Percentiles rank a stretch among this genome's conserved stretches.
These are phyloP conservation scores for Pythium phragmitis DNA, from an alignment of 352 stramenopile species.

Conservation along the genomic window DNA sequence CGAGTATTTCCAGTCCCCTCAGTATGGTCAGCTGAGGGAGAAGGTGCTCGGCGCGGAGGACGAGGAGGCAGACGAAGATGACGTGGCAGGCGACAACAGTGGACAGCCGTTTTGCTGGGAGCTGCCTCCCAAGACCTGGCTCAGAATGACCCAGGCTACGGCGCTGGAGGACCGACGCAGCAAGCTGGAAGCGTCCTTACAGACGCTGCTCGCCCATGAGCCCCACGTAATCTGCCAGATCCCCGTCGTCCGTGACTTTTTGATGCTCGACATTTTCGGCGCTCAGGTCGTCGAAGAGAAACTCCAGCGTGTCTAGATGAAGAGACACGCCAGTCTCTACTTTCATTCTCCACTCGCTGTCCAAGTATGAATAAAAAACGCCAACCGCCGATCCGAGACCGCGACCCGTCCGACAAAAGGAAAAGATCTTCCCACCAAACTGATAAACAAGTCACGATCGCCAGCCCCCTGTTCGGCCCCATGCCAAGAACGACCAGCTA, in stretches of 20 bases:
- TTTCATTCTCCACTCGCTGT: neutral
- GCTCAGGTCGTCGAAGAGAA: slow-evolving; percentile 67
- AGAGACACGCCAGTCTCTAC: neutral
- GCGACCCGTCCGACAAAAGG: neutral
- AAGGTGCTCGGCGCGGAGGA: slow-evolving; percentile 17
- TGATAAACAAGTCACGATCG: slow-evolving; percentile 7
- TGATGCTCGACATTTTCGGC: slow-evolving; percentile 81
- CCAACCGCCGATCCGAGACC: neutral
- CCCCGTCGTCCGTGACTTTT: slow-evolving; percentile 65
- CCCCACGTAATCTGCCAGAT: slow-evolving; percentile 43
- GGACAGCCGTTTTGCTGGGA: slow-evolving; percentile 45
- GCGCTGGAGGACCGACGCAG: slow-evolving; percentile 63
- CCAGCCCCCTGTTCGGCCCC: neutral
- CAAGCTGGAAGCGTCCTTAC: slow-evolving; percentile 53
- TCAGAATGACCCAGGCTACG: slow-evolving; percentile 58
- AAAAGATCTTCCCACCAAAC: neutral
- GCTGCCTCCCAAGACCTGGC: slow-evolving; percentile 79
- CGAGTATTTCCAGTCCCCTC: slow-evolving; percentile 30
- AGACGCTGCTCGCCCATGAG: slow-evolving; percentile 44
- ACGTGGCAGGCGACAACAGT: slow-evolving; percentile 1
- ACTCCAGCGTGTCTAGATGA: slow-evolving; percentile 31
- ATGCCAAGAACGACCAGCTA: neutral
- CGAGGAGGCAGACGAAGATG: slow-evolving; percentile 20
- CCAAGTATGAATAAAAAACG: neutral
- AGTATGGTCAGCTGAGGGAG: slow-evolving; percentile 18